A percentile compares a stretch with the other conserved stretches of the same genome.
These are phyloP conservation scores for Irpex sp. DNA, from an alignment of 1,284 basidiomycete genomes.

Conservation along the genomic window DNA sequence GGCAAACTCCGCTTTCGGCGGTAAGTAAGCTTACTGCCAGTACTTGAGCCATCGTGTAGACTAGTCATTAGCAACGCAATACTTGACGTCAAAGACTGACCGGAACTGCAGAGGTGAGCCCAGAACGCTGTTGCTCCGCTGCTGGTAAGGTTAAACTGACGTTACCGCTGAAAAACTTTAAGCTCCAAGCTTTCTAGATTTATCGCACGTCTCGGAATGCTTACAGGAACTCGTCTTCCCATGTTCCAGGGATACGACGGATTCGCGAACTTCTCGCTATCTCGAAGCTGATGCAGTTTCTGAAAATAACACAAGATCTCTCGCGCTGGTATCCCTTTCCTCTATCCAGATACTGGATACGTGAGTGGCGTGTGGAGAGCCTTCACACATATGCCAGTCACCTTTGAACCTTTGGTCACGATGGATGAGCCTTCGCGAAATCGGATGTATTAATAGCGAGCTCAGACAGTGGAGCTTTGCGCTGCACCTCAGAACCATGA, in stretches of 20 bases:
- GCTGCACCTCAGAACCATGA: slow-evolving; percentile 5
- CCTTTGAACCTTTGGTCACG: background rate
- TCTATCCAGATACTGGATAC: background rate
- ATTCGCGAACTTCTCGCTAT: background rate
- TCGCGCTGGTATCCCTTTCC: background rate
- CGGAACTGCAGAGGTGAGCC: too few species aligned
- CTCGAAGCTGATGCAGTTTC: background rate
- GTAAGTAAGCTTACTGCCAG: too few species aligned
- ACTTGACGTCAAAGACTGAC: too few species aligned
- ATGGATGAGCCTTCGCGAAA: background rate
- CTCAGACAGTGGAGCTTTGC: too few species aligned
- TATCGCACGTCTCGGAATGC: background rate
- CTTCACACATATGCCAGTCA: background rate
- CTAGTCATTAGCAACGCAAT: too few species aligned
- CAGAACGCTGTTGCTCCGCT: too few species aligned
- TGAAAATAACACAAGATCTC: background rate
- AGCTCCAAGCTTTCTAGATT: background rate
- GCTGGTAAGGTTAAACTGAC: too few species aligned
- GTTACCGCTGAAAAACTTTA: too few species aligned
- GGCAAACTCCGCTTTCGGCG: too few species aligned
- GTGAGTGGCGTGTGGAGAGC: background rate
- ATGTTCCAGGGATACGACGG: too few species aligned
- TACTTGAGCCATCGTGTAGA: too few species aligned
- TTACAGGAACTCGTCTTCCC: background rate
- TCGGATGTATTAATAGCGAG: background rate